Evolutionary conservation across 495 filamentous ascomycete genomes (phyloP), one percentile per base, ranked within the genome.

Genomic region (Thermochaetoides thermophila): DNA sequence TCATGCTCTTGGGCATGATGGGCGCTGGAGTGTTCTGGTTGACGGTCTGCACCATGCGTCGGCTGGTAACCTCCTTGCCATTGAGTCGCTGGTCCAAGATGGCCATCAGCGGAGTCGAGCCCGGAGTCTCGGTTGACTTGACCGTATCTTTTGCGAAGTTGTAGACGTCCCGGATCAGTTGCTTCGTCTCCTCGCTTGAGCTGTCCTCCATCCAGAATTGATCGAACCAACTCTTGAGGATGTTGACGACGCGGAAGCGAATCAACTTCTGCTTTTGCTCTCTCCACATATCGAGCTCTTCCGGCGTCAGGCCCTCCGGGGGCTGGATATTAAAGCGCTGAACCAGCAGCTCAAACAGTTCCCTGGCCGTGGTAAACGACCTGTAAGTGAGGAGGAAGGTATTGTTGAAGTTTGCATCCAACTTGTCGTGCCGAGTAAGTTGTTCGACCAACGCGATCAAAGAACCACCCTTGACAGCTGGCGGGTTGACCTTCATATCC

Each of bases 1-100:
- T 95, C 84, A 96, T 93, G 55, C 94, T 93, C 71, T 93, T 95
- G 0, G 89, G 89, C 49, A 95, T 73, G 44, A 96, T 95, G 8
- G 89, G 84, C 28, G 78, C 61, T 7, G 89, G 89, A 1, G 79
- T 72, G 18, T 81, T 72, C 35, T 69, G 72, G 49, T 70, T 82
- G 43, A 87, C 68, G 5, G 85, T 95, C 21, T 81, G 78, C 24
- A 96, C 77, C 40, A 97, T 67, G 30, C 81, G 73, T 47, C 89
- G 92, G 10, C 74, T 74, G n/a, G 79, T 78, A 5, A 73, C 77
- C 35, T 96, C 89, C 48, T 91, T 83, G 13, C 89, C 87, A 35
- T 69, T 73, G 29, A 91, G 61, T 19, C 87, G 73, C 50, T 89
- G 83, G 42, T 97, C 87, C 29, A 97, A 66, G 14, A 86, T 73